Evolutionary conservation across 345 rosid species (phyloP).

Genomic region (Stellera chamaejasme): DNA sequence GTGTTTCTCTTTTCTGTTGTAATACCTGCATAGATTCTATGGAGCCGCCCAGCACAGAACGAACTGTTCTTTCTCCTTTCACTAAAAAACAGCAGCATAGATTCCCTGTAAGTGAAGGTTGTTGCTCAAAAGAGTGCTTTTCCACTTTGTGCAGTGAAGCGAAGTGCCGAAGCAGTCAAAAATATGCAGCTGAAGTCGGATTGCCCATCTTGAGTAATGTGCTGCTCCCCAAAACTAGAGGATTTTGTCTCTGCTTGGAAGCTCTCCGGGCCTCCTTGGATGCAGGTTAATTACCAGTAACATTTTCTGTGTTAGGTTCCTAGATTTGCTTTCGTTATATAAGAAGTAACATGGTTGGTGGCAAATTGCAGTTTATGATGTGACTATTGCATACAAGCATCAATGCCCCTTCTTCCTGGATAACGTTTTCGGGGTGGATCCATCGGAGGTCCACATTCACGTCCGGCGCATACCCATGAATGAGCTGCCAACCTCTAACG

Average conservation of each 20-base stretch:
- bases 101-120: too few species aligned
- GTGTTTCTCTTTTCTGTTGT: not conserved
- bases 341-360: not conserved
- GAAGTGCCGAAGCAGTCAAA: constrained; percentile 54
- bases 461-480: constrained; percentile 38
- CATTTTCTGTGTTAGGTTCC: not conserved
- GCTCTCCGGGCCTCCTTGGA: constrained; percentile 48
- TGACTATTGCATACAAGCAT: constrained; percentile 66
- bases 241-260: constrained; percentile 62
- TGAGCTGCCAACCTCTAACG: constrained; percentile 39
- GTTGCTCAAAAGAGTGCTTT: not conserved
- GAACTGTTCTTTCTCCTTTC: too few species aligned
- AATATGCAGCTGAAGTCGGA: constrained; percentile 62
- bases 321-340: not conserved
- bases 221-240: constrained; percentile 69
- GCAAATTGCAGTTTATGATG: constrained; percentile 61
- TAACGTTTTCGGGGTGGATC: constrained; percentile 74
- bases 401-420: constrained; percentile 65
- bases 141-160: constrained; percentile 45
- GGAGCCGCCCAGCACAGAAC: too few species aligned
- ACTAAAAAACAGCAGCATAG: too few species aligned
- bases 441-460: constrained; percentile 80
- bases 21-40: not conserved
- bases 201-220: constrained; percentile 66
- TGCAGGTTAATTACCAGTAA: constrained; percentile 54